These are phyloP conservation scores for Paspalum vaginatum DNA, from an alignment of 176 grass and related monocot genomes.

Conservation along the genomic window DNA sequence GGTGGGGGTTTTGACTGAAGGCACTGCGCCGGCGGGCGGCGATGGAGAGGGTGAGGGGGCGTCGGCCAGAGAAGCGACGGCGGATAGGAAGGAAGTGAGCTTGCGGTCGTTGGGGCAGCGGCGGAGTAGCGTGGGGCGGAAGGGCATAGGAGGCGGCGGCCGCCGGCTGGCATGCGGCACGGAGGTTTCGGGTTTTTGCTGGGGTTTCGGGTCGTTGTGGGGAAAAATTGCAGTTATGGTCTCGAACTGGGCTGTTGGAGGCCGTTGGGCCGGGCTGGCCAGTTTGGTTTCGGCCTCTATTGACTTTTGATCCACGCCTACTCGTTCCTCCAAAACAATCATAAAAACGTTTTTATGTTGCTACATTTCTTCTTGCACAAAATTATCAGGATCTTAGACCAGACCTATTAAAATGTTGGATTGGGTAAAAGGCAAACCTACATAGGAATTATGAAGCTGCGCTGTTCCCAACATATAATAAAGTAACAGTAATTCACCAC, in stretches of 20 bases:
- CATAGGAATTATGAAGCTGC: no score
- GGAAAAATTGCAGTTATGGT: not conserved
- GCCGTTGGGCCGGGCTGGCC: not conserved
- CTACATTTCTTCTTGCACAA: no score
- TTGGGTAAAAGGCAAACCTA: no score
- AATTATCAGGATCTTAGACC: no score
- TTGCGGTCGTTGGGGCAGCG: conserved; percentile 37
- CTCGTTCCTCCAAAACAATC: no score
- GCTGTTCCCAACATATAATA: no score
- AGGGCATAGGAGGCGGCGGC: conserved; percentile 35
- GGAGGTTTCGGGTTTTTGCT: conserved; percentile 31
- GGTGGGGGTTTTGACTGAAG: conserved; percentile 30
- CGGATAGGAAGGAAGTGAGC: conserved; percentile 47
- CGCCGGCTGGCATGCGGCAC: no score
- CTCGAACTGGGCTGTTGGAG: not conserved
- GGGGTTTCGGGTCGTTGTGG: not conserved
- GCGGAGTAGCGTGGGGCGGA: conserved; percentile 38
- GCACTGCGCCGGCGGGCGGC: conserved; percentile 12
- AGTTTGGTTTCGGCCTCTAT: not conserved
- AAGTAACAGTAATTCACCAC: no score
- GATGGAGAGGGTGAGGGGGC: not conserved
- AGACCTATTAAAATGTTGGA: no score
- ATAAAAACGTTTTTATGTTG: no score
- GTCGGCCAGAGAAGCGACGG: conserved; percentile 30
- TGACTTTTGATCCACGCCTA: not conserved